These are phyloP conservation scores for Ganoderma lucidum DNA, from an alignment of 1,284 basidiomycete species.

Conservation along the genomic window DNA sequence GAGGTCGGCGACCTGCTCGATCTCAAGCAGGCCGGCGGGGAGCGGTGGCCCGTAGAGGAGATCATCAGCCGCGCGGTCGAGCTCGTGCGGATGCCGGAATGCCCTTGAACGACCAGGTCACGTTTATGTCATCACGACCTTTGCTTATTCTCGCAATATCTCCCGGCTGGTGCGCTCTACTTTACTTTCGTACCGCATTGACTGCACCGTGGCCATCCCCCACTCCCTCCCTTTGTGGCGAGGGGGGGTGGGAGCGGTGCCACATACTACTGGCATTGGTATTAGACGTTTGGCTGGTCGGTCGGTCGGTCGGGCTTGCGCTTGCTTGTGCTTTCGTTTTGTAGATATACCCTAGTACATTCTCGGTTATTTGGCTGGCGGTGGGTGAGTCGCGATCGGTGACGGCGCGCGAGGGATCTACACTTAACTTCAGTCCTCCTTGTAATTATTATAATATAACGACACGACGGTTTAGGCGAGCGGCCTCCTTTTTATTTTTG, in stretches of 20 bases:
- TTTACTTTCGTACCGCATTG: neutral
- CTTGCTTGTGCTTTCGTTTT: constrained; percentile 17
- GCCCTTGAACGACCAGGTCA: constrained; percentile 28
- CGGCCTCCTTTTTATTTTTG: neutral
- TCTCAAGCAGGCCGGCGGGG: constrained; percentile 80
- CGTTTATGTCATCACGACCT: neutral
- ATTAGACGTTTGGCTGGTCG: constrained; percentile 1
- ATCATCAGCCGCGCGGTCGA: constrained; percentile 82
- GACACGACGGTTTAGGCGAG: neutral
- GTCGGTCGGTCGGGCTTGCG: neutral
- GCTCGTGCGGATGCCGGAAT: constrained; percentile 62
- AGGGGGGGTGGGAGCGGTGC: neutral
- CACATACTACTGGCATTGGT: constrained; percentile 3
- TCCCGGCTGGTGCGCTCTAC: neutral
- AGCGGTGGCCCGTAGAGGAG: constrained; percentile 86
- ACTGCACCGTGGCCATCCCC: neutral
- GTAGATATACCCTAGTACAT: constrained; percentile 35
- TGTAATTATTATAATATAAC: constrained; percentile 20
- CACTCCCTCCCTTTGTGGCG: neutral
- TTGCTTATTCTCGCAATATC: neutral
- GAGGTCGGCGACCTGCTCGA: constrained; percentile 91
- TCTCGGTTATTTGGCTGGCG: constrained; percentile 23
- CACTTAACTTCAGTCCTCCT: neutral
- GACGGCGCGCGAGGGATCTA: constrained; percentile 2
- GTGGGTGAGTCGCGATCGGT: neutral